Conservation (phyloP, 768 basidiomycete species). For the Xanthoconium purpureum region DNA sequence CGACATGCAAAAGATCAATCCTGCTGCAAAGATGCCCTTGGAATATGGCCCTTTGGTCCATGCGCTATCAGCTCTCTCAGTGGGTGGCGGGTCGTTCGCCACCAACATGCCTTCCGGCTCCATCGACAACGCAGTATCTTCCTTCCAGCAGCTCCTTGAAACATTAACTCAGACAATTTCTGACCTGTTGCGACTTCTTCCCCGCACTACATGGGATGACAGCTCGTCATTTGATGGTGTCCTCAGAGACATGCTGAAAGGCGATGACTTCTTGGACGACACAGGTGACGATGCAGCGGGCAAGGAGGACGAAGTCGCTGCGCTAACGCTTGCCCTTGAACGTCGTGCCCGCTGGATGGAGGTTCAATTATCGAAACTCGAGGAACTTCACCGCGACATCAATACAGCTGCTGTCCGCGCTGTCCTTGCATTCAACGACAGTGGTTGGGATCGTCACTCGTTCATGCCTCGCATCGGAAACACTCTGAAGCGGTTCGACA, state of each 20-base stretch:
- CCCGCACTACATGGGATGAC: conserved; percentile 87
- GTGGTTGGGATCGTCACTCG: conserved; percentile 72
- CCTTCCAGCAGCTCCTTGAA: conserved; percentile 85
- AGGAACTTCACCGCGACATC: conserved; percentile 86
- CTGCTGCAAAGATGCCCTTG: conserved; percentile 75
- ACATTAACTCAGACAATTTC: conserved; percentile 89
- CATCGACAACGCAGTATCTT: conserved; percentile 88
- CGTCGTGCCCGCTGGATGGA: conserved; percentile 94
- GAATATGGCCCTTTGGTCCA: conserved; percentile 86
- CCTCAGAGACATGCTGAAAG: conserved; percentile 83
- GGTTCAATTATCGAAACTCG: conserved; percentile 82
- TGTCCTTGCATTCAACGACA: conserved; percentile 80
- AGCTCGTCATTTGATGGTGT: conserved; percentile 87
- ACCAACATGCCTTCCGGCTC: conserved; percentile 77
- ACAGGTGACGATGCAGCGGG: conserved; percentile 58
- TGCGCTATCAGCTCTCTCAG: conserved; percentile 80
- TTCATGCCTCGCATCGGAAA: conserved; percentile 71
- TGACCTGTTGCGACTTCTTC: conserved; percentile 77
- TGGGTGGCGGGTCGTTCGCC: conserved; percentile 81
- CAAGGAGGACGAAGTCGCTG: conserved; percentile 82
- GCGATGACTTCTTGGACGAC: conserved; percentile 83
- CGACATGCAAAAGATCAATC: conserved; percentile 64
- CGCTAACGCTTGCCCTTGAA: conserved; percentile 77
- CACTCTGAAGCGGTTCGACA: conserved; percentile 66
- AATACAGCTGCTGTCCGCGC: conserved; percentile 84